phyloP scores from a whole-genome alignment of 257 asterid species.

The Cinchona pubescens region DNA sequence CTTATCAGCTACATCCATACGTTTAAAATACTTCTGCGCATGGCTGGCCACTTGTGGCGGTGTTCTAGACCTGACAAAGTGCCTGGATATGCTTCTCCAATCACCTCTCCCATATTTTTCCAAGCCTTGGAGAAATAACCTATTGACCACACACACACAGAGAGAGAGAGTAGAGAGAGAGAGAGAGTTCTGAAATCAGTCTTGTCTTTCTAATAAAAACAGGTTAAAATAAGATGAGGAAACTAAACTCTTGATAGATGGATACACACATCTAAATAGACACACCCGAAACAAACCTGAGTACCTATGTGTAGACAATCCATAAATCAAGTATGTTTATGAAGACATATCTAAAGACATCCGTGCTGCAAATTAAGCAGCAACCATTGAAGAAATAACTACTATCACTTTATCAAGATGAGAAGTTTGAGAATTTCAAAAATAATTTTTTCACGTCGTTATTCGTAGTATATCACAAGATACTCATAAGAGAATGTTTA shows the following conservation, averaged over 20 bases:
- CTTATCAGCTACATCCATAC: not conserved
- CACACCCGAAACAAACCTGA: not conserved
- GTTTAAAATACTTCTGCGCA: conserved; percentile 25
- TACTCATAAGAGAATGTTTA: not conserved
- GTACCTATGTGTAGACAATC: not conserved
- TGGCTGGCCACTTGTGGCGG: conserved; percentile 28
- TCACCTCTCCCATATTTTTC: conserved; percentile 22
- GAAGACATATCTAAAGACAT: too few species aligned
- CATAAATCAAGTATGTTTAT: not conserved
- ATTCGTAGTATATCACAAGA: not conserved
- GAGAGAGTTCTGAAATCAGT: not conserved
- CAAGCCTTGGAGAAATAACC: conserved; percentile 28
- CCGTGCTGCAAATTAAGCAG: not conserved
- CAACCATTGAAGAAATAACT: not conserved
- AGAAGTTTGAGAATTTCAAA: not conserved
- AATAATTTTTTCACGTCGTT: not conserved
- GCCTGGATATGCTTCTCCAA: conserved; percentile 29
- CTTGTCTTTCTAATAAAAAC: not conserved
- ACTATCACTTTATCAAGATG: not conserved
- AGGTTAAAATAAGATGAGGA: not conserved
- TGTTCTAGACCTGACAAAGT: conserved; percentile 23
- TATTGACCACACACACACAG: too few species aligned
- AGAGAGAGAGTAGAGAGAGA: conserved; percentile 3
- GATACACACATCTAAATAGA: not conserved
- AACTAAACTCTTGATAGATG: not conserved